Percentiles rank a stretch among this genome's conserved stretches.
phyloP scores from a whole-genome alignment of 805 yeast genomes.

The Wickerhamomyces bisporus region DNA sequence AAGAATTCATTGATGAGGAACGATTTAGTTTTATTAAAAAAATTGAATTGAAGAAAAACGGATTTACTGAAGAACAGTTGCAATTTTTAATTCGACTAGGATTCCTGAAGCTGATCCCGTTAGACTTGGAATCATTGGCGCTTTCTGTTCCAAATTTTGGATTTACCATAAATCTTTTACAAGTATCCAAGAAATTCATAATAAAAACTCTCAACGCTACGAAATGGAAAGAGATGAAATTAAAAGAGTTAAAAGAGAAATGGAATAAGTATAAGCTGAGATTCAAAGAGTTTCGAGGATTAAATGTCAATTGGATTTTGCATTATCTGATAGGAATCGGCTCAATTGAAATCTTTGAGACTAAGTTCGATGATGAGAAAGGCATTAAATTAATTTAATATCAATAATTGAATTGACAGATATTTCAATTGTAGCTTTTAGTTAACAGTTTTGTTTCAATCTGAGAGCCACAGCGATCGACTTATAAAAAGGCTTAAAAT shows the following conservation, averaged over 20 bases:
- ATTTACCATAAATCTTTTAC: slow-evolving; percentile 38
- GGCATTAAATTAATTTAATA: neutral
- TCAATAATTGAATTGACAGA: too few relatives aligned
- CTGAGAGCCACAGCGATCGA: too few relatives aligned
- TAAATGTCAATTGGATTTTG: slow-evolving; percentile 43
- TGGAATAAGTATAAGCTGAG: slow-evolving; percentile 43
- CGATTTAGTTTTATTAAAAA: slow-evolving; percentile 2
- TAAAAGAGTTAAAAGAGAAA: slow-evolving; percentile 34
- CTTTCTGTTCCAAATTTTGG: slow-evolving; percentile 49
- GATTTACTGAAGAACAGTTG: slow-evolving; percentile 17
- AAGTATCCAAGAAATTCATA: slow-evolving; percentile 40
- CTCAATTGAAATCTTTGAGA: slow-evolving; percentile 43
- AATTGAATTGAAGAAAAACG: neutral
- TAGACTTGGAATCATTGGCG: slow-evolving; percentile 33
- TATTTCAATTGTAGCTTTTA: too few relatives aligned
- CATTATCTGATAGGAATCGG: slow-evolving; percentile 52
- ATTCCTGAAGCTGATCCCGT: slow-evolving; percentile 37
- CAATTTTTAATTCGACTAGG: slow-evolving; percentile 35
- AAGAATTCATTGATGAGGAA: neutral
- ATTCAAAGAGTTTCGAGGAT: slow-evolving; percentile 45
- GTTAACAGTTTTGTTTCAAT: too few relatives aligned
- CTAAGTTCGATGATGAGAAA: slow-evolving; percentile 39
- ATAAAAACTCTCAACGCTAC: slow-evolving; percentile 31
- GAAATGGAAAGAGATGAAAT: slow-evolving; percentile 39
- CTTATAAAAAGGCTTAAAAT: too few relatives aligned